A percentile compares a stretch with the other conserved stretches of the same genome.
Conservation (phyloP, 2,329 filamentous ascomycete species). For the Sporothrix brasiliensis region DNA sequence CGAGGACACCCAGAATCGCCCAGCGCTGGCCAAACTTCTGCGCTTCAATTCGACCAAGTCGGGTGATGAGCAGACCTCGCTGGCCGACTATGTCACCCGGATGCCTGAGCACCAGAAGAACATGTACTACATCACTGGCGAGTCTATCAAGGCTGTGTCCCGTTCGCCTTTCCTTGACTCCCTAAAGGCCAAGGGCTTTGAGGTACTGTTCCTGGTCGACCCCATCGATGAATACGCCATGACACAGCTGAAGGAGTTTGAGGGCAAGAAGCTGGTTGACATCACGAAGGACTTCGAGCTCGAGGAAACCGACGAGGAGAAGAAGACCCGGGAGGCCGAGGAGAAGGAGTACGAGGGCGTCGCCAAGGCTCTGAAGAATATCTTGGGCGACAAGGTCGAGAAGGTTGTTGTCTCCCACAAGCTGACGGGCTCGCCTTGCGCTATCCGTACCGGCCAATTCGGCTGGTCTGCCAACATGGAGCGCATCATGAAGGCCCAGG, state of each 20-base stretch:
- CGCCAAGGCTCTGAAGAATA: constrained; percentile 97
- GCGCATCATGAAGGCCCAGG: constrained; percentile 99
- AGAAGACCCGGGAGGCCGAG: constrained; percentile 89
- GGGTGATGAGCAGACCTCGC: constrained; percentile 91
- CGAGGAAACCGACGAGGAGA: constrained; percentile 99
- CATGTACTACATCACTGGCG: constrained; percentile 99
- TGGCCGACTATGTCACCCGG: constrained; percentile 96
- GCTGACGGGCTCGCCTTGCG: constrained; percentile 89
- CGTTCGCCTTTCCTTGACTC: constrained; percentile 99
- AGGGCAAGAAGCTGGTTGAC: constrained; percentile 99
- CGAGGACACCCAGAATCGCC: constrained; percentile 98
- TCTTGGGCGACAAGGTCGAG: constrained; percentile 99
- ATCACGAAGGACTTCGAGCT: constrained; percentile 99
- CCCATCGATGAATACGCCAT: constrained; percentile 99
- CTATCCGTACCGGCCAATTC: constrained; percentile 99
- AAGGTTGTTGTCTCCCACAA: constrained; percentile 99
- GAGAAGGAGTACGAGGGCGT: constrained; percentile 98
- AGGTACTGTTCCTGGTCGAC: constrained; percentile 98
- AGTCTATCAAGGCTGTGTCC: constrained; percentile 96
- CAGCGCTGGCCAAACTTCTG: constrained; percentile 91
- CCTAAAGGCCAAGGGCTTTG: constrained; percentile 98
- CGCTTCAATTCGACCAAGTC: constrained; percentile 99
- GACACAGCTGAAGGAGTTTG: constrained; percentile 99
- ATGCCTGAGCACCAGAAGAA: constrained; percentile 99
- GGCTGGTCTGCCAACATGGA: constrained; percentile 99